Evolutionary conservation across 2,329 filamentous ascomycete species (phyloP).

Genomic region (Neospermospora avenae): DNA sequence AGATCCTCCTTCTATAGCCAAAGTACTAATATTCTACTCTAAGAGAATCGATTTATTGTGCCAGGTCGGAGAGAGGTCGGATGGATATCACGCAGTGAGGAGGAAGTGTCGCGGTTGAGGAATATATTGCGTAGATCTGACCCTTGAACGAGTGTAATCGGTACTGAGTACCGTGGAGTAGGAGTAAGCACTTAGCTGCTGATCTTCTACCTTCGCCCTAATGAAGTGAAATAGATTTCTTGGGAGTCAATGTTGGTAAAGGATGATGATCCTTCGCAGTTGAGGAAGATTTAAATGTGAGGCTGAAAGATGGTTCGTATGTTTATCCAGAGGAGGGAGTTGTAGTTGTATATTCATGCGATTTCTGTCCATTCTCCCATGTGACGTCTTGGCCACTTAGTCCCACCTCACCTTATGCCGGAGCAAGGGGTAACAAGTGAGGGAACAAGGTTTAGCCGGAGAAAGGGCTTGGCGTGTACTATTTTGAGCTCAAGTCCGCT

Average conservation of each 20-base stretch:
- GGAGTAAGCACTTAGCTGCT: constrained; percentile 8
- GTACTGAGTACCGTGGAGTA: constrained; percentile 45
- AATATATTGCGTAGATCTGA: neutral
- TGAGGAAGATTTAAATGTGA: too few species aligned
- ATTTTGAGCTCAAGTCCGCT: too few species aligned
- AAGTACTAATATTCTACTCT: neutral
- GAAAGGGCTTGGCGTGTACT: too few species aligned
- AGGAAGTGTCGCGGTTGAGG: neutral
- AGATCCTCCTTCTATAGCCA: neutral
- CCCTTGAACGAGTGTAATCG: constrained; percentile 48
- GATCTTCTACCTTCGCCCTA: neutral
- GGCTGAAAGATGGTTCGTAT: too few species aligned
- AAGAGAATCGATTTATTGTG: neutral
- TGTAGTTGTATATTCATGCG: too few species aligned
- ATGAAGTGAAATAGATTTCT: too few species aligned
- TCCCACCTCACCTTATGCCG: too few species aligned
- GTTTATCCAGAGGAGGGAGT: too few species aligned
- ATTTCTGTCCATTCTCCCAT: neutral
- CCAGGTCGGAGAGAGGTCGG: neutral
- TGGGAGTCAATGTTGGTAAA: neutral
- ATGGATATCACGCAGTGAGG: neutral
- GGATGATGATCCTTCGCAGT: neutral
- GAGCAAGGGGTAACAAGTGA: too few species aligned
- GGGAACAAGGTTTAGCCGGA: too few species aligned
- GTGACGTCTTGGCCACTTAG: neutral